These are phyloP conservation scores for Orbilia quercus DNA, from an alignment of 2,329 filamentous ascomycete genomes.

Conservation along the genomic window DNA sequence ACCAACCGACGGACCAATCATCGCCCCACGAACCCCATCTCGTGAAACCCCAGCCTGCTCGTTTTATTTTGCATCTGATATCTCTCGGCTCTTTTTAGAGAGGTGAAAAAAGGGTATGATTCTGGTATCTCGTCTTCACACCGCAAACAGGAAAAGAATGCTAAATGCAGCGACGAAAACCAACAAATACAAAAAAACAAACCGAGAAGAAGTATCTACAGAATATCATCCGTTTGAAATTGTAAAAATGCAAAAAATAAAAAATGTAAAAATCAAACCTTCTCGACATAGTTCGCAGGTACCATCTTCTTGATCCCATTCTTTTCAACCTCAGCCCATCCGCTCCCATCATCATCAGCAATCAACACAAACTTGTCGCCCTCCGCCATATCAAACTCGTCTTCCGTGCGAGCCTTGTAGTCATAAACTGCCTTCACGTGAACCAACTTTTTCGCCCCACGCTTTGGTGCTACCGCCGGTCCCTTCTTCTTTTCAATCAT, in stretches of 20 bases:
- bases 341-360: constrained; percentile 87
- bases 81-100: constrained; percentile 13
- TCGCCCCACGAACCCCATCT: constrained; percentile 6
- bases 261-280: constrained; percentile 66
- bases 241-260: constrained; percentile 1
- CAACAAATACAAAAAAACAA: background rate
- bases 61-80: no score
- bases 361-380: constrained; percentile 92
- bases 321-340: constrained; percentile 96
- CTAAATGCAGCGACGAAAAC: constrained; percentile 5
- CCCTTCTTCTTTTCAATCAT: constrained; percentile 79
- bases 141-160: background rate
- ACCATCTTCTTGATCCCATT: constrained; percentile 88
- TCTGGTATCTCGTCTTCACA: constrained; percentile 3
- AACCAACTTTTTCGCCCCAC: constrained; percentile 91
- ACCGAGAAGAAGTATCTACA: constrained; percentile 14
- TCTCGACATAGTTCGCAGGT: constrained; percentile 90
- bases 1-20: constrained; percentile 35
- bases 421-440: constrained; percentile 95
- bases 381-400: constrained; percentile 88
- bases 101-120: background rate
- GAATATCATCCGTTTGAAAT: no score
- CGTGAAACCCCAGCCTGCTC: constrained; percentile 30
- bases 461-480: constrained; percentile 86
- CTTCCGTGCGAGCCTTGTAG: constrained; percentile 84